These are phyloP conservation scores for Lentinus tigrinus DNA, from an alignment of 768 basidiomycete species.

Conservation along the genomic window DNA sequence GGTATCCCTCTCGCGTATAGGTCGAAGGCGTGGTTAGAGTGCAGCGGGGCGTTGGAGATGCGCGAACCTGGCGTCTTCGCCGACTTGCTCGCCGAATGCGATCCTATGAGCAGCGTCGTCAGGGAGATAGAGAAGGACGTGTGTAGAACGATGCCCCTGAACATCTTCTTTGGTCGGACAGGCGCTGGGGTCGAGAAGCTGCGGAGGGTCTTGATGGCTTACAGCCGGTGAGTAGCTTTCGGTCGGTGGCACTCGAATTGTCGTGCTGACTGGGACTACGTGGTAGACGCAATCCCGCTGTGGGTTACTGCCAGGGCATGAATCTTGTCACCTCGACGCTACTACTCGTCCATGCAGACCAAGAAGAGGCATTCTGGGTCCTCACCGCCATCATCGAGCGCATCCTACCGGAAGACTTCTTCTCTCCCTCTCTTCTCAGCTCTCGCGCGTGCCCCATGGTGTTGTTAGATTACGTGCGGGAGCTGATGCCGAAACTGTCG, in stretches of 20 bases:
- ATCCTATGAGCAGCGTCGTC: conserved; percentile 47
- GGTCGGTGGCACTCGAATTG: neutral
- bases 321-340: conserved; percentile 95
- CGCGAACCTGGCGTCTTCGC: conserved; percentile 87
- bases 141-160: conserved; percentile 87
- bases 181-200: conserved; percentile 93
- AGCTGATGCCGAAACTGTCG: conserved; percentile 71
- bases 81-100: conserved; percentile 66
- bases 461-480: conserved; percentile 82
- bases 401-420: conserved; percentile 90
- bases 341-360: conserved; percentile 87
- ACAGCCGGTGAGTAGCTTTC: conserved; percentile 71
- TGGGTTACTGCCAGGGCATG: conserved; percentile 96
- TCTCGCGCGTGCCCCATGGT: conserved; percentile 94
- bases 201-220: conserved; percentile 85
- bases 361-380: conserved; percentile 98
- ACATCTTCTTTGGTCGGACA: conserved; percentile 96
- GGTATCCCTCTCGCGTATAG: conserved; percentile 89
- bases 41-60: conserved; percentile 90
- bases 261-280: neutral
- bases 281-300: conserved; percentile 79
- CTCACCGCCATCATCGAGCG: conserved; percentile 86
- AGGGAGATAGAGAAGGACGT: conserved; percentile 97
- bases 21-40: conserved; percentile 91
- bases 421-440: conserved; percentile 86